These are phyloP conservation scores for Beauveria sp. DNA, from an alignment of 2,329 filamentous ascomycete genomes.

Conservation along the genomic window DNA sequence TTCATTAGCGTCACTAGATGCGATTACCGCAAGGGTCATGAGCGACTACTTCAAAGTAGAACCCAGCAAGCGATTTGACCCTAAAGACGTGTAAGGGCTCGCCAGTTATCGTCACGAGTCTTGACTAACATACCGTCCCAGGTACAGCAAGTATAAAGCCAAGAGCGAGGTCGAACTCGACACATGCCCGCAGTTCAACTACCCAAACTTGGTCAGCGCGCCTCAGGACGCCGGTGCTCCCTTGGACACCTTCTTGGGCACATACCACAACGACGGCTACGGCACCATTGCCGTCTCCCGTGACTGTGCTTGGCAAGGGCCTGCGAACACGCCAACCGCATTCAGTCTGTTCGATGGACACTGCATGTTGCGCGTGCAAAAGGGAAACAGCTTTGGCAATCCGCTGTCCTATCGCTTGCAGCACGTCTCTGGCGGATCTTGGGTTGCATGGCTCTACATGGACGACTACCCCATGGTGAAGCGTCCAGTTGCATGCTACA, in stretches of 20 bases:
- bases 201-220: constrained; percentile 11
- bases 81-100: constrained; percentile 13
- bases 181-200: constrained; percentile 16
- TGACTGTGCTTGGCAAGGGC: constrained; percentile 13
- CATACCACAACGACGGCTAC: constrained; percentile 28
- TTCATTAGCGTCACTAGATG: constrained; percentile 10
- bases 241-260: constrained; percentile 33
- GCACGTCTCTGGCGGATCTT: constrained; percentile 16
- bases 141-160: neutral
- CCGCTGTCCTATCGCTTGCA: constrained; percentile 15
- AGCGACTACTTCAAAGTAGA: constrained; percentile 18
- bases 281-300: constrained; percentile 15
- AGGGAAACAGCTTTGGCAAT: constrained; percentile 15
- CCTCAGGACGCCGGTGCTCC: constrained; percentile 28
- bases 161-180: constrained; percentile 7
- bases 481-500: constrained; percentile 12
- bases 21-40: constrained; percentile 18
- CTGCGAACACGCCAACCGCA: constrained; percentile 12
- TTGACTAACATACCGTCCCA: neutral
- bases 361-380: constrained; percentile 16
- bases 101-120: neutral
- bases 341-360: constrained; percentile 5
- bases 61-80: constrained; percentile 10
- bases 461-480: constrained; percentile 15
- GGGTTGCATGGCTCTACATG: constrained; percentile 18